Base-by-base conservation (phyloP, 371 early-diverging fungal genomes). In the Apophysomyces elegans region DNA sequence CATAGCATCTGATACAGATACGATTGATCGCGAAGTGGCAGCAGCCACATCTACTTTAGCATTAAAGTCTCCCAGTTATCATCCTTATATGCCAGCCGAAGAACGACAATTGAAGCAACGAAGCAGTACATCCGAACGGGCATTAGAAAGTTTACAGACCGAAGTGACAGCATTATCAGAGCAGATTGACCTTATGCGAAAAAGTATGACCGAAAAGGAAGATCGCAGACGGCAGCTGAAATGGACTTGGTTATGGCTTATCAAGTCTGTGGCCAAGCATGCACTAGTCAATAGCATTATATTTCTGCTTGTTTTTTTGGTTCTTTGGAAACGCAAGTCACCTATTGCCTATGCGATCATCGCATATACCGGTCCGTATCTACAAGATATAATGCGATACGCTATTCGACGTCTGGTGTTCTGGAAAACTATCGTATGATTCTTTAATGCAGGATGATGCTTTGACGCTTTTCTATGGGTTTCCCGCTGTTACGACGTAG, bases 121-220 rank as follows among this genome's bases (percentile, higher is more conserved):
- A 37, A 32, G 58, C 7, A 54, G 59, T 4, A 59, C 56, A 7
- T 66, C 74, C 5, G 79, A 79, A 61, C 54, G 73, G 32, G 83
- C 82, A 6, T 45, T 85, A 6, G 85, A 85, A 59, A 72, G 60
- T 26, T 58, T 85, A 16, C 85, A 85, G 37, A 83, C 85, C 0
- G 80, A 85, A 46, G 77, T 85, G 1, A 70, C 81, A 3, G 83
- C 78, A 5, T 58, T 85, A 35, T 73, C 81, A 7, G 83, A 85
- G 56, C 78, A 80, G 58, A 67, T 85, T n/a, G 83, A 83, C 44
- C 60, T 71, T 32, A 35, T 83, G 11, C 59, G 77, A 47, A 56
- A 60, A 26, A 61, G 63, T 9, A 66, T 80, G 37, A 61, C 66
- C 14, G 62, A 62, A 32, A 63, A 64, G n/a, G 73, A 81, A 47